Evolutionary conservation across 331 rosid genomes (phyloP), one percentile per base, ranked within the genome.

Genomic region (Pyracantha coccinea): DNA sequence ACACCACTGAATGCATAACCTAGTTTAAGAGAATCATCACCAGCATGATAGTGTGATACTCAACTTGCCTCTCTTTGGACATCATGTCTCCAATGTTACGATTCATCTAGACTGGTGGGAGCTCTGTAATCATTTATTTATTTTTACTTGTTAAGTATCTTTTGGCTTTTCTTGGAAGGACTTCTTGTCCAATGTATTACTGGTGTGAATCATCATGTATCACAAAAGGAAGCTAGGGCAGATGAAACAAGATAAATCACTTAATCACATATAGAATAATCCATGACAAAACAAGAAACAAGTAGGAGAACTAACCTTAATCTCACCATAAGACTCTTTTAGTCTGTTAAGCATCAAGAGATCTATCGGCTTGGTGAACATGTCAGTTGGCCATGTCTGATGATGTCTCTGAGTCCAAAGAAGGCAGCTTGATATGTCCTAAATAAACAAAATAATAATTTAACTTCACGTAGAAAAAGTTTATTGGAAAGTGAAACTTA

Each of bases 341-440:
- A 94, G 82, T 73, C 90, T 88, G 87, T 94, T 94, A 77, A 86
- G 78, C 95, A 90, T 90, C 86, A 90, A 77, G 75, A 90, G 86
- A 81, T 94, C 99, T 27, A 91, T 80, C 58, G 92, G 97, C 82
- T 90, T 92, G 65, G 96, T 64, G 82, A 87, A 85, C 69, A 94
- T 25, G 86, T 94, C 96, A 7, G 99, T 88, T 66, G 99, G 97
- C 97, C 97, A 92, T 23, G 96, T 92, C 79, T 92, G 97, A 82
- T 89, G 97, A 83, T 92, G 97, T 88, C 96, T 90, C 78, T 92
- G 96, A 77, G 97, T 92, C 97, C 97, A 94, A 74, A 94, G 96
- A 76, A 94, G 85, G 83, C 96, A 85, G 79, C 97, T 94, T 77
- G 97, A 84, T 82, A 92, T 86, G 84, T 94, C 99, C 99, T 94